Conservation (phyloP, 1,139 yeast genomes). For the Sugiyamaella paludigena region DNA sequence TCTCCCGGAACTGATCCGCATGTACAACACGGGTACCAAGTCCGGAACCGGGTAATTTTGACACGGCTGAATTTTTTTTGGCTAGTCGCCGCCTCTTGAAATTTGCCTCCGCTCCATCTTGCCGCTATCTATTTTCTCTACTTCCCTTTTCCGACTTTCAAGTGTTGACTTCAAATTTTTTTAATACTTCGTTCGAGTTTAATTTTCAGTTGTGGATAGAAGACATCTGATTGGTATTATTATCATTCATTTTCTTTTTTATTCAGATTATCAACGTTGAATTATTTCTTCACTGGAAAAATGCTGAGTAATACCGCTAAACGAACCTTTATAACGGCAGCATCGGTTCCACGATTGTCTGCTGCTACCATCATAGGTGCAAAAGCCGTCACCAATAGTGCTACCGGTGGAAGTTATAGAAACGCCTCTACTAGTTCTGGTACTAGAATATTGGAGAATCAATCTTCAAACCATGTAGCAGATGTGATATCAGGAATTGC, state of each 20-base stretch:
- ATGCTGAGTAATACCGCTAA: slow-evolving; percentile 1
- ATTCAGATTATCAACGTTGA: no score
- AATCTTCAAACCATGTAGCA: slow-evolving; percentile 23
- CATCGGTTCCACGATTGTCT: not conserved
- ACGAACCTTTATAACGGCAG: not conserved
- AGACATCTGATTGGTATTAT: no score
- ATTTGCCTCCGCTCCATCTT: slow-evolving; percentile 1
- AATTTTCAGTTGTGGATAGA: no score
- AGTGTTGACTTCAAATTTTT: not conserved
- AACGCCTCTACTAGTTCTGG: not conserved
- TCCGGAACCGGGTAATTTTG: no score
- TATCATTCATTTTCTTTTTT: no score
- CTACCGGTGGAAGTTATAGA: not conserved
- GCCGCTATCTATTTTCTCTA: not conserved
- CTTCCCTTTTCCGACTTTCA: not conserved
- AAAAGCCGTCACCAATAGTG: not conserved
- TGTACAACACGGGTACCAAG: no score
- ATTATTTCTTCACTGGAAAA: not conserved
- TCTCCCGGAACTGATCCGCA: no score
- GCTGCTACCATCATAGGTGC: not conserved
- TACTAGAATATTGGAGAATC: not conserved
- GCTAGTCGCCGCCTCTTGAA: not conserved
- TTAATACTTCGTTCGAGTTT: not conserved
- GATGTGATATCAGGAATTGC: slow-evolving; percentile 20
- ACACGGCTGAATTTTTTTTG: no score